Percentiles rank a stretch among this genome's conserved stretches.
Evolutionary conservation across 2,329 filamentous ascomycete species (phyloP).

Genomic region (Sarocladium strictum): DNA sequence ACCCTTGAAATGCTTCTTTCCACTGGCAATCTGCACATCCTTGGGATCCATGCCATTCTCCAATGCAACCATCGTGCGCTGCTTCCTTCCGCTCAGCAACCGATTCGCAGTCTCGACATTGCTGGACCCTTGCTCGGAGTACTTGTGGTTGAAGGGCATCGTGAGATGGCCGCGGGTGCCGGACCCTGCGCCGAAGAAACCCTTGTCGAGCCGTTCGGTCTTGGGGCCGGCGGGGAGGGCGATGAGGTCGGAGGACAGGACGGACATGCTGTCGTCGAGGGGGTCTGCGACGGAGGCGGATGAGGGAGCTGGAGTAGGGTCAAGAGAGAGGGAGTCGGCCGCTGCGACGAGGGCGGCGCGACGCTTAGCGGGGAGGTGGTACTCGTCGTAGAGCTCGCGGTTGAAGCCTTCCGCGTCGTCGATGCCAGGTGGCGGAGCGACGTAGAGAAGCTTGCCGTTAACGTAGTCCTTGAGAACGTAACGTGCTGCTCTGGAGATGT

Average conservation of each 20-base stretch:
- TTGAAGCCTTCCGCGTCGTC: slow-evolving; percentile 78
- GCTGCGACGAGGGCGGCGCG: slow-evolving; percentile 56
- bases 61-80: slow-evolving; percentile 71
- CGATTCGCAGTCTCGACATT: slow-evolving; percentile 42
- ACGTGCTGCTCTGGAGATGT: slow-evolving; percentile 85
- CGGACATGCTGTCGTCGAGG: slow-evolving; percentile 23
- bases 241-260: slow-evolving; percentile 40
- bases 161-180: slow-evolving; percentile 57
- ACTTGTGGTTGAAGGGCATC: slow-evolving; percentile 85
- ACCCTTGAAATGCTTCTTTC: slow-evolving; percentile 96
- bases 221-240: slow-evolving; percentile 59
- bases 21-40: slow-evolving; percentile 58
- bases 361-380: slow-evolving; percentile 76
- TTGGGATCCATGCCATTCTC: slow-evolving; percentile 80
- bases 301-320: slow-evolving; percentile 24
- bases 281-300: slow-evolving; percentile 13
- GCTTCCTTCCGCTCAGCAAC: slow-evolving; percentile 75
- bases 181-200: slow-evolving; percentile 72
- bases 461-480: slow-evolving; percentile 96
- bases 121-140: slow-evolving; percentile 65
- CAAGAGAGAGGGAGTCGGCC: slow-evolving; percentile 39
- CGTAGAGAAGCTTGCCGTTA: slow-evolving; percentile 89
- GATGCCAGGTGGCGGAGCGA: slow-evolving; percentile 65
- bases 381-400: slow-evolving; percentile 75
- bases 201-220: slow-evolving; percentile 71